Percentiles rank a stretch among this genome's conserved stretches.
phyloP scores from a whole-genome alignment of 352 stramenopile genomes.

The Phytophthora pluvialis region DNA sequence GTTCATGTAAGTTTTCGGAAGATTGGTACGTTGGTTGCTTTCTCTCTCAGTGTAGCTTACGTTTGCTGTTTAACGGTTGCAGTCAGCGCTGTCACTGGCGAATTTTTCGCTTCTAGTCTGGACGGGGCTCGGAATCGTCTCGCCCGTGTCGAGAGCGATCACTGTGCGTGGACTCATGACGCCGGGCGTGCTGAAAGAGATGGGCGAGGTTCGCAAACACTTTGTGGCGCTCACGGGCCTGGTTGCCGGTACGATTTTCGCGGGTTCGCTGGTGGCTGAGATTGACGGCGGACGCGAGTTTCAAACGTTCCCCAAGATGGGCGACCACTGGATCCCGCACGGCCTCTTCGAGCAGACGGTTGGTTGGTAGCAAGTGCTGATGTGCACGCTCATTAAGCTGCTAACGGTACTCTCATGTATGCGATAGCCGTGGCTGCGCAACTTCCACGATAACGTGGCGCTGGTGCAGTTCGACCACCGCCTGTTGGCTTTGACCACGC shows the following conservation, averaged over 20 bases:
- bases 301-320: constrained; percentile 97
- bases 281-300: constrained; percentile 97
- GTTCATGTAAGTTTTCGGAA: constrained; percentile 42
- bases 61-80: background rate
- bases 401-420: background rate
- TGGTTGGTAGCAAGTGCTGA: background rate
- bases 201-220: constrained; percentile 59
- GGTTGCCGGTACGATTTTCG: constrained; percentile 45
- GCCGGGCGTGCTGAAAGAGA: constrained; percentile 51
- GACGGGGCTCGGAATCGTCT: constrained; percentile 65
- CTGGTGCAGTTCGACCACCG: constrained; percentile 97
- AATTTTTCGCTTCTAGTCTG: constrained; percentile 71
- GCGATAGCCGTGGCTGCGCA: constrained; percentile 63
- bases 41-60: background rate
- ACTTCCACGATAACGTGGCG: constrained; percentile 97
- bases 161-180: constrained; percentile 63
- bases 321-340: constrained; percentile 88
- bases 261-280: constrained; percentile 86
- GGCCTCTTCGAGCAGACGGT: constrained; percentile 68
- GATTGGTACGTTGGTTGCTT: background rate
- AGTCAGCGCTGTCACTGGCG: constrained; percentile 66
- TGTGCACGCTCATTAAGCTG: background rate
- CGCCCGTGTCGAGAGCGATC: constrained; percentile 53
- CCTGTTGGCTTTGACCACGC: constrained; percentile 90
- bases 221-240: constrained; percentile 52